phyloP scores from a whole-genome alignment of 2,329 filamentous ascomycete genomes.

The Uncinocarpus reesii region DNA sequence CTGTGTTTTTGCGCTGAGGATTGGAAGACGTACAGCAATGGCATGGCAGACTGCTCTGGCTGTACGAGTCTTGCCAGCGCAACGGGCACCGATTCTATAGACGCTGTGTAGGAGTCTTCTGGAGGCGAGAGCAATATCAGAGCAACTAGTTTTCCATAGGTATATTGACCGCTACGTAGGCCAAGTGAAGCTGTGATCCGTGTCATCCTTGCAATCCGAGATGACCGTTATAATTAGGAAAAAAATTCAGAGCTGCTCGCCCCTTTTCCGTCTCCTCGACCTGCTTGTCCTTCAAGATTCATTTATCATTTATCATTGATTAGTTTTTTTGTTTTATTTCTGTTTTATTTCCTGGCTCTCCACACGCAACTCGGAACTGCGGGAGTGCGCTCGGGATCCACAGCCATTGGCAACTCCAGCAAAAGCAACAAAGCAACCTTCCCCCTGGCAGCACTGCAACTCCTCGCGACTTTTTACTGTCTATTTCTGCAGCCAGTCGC shows the following conservation, averaged over 20 bases:
- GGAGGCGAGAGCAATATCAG: neutral
- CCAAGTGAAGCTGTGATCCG: neutral
- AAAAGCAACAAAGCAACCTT: neutral
- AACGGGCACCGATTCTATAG: slow-evolving; percentile 1
- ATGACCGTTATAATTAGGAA: neutral
- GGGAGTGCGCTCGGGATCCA: slow-evolving; percentile 9
- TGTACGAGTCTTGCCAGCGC: slow-evolving; percentile 2
- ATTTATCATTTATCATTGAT: neutral
- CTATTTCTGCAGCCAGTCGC: neutral
- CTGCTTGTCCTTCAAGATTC: neutral
- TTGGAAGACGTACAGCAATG: neutral
- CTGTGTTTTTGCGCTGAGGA: neutral
- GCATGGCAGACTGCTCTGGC: neutral
- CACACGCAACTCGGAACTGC: neutral
- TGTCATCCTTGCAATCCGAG: neutral
- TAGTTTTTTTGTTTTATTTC: neutral
- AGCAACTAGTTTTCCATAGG: neutral
- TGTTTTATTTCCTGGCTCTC: neutral
- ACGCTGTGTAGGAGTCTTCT: neutral
- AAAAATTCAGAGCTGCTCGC: neutral
- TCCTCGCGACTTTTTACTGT: neutral
- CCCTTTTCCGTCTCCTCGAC: neutral
- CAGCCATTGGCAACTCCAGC: neutral
- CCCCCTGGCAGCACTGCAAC: neutral
- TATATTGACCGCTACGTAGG: neutral